Evolutionary conservation across 441 rosid species (phyloP).

Genomic region (Gossypium trilobum): DNA sequence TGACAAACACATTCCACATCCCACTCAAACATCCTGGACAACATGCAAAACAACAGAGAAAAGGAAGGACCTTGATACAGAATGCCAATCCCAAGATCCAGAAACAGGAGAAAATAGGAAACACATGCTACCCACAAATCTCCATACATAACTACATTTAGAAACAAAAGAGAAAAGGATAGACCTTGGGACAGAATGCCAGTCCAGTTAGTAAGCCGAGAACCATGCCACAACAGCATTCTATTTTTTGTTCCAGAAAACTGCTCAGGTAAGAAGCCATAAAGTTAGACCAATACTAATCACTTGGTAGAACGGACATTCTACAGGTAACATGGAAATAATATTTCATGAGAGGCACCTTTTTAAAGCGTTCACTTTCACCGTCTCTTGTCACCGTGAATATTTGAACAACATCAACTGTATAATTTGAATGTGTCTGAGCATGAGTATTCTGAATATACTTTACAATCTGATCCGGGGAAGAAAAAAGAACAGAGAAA

Average conservation of each 20-base stretch:
- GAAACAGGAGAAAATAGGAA: constrained; percentile 1
- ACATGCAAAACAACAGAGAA: not conserved
- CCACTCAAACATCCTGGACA: constrained; percentile 1
- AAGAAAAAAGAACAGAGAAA: constrained; percentile 5
- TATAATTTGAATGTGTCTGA: constrained; percentile 57
- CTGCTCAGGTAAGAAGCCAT: constrained; percentile 30
- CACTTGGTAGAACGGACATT: not conserved
- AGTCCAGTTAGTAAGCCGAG: constrained; percentile 84
- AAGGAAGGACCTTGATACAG: constrained; percentile 60
- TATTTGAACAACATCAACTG: constrained; percentile 59
- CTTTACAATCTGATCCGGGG: constrained; percentile 41
- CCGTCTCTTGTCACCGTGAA: constrained; percentile 52
- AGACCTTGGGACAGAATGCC: constrained; percentile 93
- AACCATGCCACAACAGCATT: constrained; percentile 93
- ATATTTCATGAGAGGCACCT: constrained; percentile 32
- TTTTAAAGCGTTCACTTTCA: constrained; percentile 51
- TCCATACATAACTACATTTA: not conserved
- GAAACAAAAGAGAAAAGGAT: constrained; percentile 11
- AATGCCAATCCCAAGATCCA: constrained; percentile 49
- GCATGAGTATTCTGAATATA: constrained; percentile 80
- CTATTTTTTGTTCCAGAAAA: constrained; percentile 50
- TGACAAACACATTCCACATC: not conserved
- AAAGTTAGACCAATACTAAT: not conserved
- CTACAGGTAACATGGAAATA: not conserved
- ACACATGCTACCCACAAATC: not conserved